Base-by-base conservation (phyloP, 352 stramenopile species). In the Globisporangium recalcitrans region DNA sequence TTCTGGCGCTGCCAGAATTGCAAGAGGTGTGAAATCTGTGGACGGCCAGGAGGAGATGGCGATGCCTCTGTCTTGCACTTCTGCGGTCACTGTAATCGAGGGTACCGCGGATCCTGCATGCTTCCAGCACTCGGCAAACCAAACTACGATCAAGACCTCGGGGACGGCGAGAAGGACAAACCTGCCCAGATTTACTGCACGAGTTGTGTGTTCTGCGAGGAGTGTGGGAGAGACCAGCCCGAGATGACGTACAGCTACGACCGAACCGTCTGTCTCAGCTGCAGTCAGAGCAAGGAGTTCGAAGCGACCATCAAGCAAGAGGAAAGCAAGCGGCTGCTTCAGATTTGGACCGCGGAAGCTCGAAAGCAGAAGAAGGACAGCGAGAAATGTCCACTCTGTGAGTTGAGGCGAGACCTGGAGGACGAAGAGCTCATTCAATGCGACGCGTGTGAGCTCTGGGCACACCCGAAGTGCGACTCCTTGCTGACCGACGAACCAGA, bases 1-100 rank as follows among this genome's bases (percentile, higher is more conserved):
- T 91, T 83, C 34, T 98, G 95, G 95, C 82, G 95, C 22, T 99
- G 96, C 68, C 71, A 69, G 0, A 99, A 98, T 73, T 99, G 96
- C 71, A 98, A 98, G 58, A 87, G 98, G 64, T 99, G 96, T 65
- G 93, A 98, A 64, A 77, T 97, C 32, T 98, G 91, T 38, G 89
- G 90, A 1, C 76, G 83, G 54, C 75, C 83, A 16, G 77, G 66
- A 1, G 46, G 54, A 8, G 67, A 75, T 26, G 65, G 68, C 21
- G 64, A 80, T 11, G 49, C 48, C 27, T 49, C 42, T 38, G 55
- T 29, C 29, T 55, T 85, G 26, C 48, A 77, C 9, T 51, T 77
- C 19, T 87, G 75, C 16, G 66, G 68, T 24, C 61, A 81, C 52
- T 90, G 81, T 60, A 70, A 85, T 58, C 77, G 75, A 51, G 75